phyloP scores from a whole-genome alignment of 345 rosid genomes.

The Anacardium occidentale region DNA sequence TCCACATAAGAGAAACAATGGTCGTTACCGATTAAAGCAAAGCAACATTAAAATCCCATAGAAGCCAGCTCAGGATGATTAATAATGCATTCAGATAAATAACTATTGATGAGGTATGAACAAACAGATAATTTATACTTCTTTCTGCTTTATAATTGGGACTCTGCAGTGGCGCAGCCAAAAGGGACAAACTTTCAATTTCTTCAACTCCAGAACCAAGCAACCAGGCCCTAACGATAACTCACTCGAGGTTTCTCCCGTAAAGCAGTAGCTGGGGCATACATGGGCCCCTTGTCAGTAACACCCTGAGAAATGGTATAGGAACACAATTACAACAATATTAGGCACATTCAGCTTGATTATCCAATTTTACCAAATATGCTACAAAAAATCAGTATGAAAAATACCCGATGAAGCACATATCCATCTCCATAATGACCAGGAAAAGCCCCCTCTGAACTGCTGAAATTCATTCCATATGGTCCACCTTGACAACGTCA shows the following conservation, averaged over 20 bases:
- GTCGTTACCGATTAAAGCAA: slow-evolving; percentile 26
- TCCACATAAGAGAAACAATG: slow-evolving; percentile 11
- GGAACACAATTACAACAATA: slow-evolving; percentile 13
- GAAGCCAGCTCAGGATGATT: slow-evolving; percentile 34
- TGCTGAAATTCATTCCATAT: slow-evolving; percentile 62
- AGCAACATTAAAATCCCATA: slow-evolving; percentile 24
- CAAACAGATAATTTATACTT: slow-evolving; percentile 33
- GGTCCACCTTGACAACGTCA: slow-evolving; percentile 53
- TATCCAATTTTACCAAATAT: slow-evolving; percentile 1
- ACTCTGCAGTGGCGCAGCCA: slow-evolving; percentile 18
- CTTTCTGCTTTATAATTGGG: slow-evolving; percentile 25
- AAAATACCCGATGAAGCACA: slow-evolving; percentile 61
- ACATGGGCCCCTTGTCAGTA: slow-evolving; percentile 58
- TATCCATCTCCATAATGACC: slow-evolving; percentile 69
- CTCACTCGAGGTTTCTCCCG: slow-evolving; percentile 68
- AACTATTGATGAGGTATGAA: slow-evolving; percentile 35
- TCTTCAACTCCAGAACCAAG: slow-evolving; percentile 23
- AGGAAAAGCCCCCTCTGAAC: slow-evolving; percentile 50
- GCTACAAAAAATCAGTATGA: not conserved
- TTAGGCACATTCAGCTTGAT: not conserved
- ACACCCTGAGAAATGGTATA: slow-evolving; percentile 50
- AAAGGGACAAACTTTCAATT: slow-evolving; percentile 25
- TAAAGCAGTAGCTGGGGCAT: slow-evolving; percentile 66
- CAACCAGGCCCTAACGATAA: slow-evolving; percentile 51
- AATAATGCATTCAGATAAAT: slow-evolving; percentile 38